Percentiles rank a stretch among this genome's conserved stretches.
These are phyloP conservation scores for Fusarium paranaense DNA, from an alignment of 2,329 filamentous ascomycete species.

Conservation along the genomic window DNA sequence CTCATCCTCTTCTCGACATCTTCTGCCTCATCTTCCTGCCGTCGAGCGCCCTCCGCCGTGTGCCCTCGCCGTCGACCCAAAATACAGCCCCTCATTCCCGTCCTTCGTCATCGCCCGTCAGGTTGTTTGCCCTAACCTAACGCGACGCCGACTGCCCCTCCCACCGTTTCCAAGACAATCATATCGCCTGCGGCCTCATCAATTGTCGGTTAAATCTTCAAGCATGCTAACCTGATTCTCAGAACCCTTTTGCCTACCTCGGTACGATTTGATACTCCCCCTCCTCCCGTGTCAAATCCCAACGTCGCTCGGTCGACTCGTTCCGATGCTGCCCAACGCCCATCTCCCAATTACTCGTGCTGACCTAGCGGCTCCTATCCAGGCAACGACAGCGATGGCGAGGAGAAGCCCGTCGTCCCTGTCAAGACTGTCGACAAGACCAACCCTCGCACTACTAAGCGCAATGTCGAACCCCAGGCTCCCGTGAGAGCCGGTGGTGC, in stretches of 20 bases:
- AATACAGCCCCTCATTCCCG: slow-evolving; percentile 37
- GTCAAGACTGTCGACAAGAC: slow-evolving; percentile 92
- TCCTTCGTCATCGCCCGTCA: slow-evolving; percentile 31
- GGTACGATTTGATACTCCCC: slow-evolving; percentile 70
- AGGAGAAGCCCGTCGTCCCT: slow-evolving; percentile 81
- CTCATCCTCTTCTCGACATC: not conserved
- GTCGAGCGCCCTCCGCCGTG: not conserved
- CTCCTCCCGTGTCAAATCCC: slow-evolving; percentile 30
- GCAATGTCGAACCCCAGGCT: slow-evolving; percentile 83
- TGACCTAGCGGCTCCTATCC: slow-evolving; percentile 34
- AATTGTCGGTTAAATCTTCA: not conserved
- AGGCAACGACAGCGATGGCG: slow-evolving; percentile 72
- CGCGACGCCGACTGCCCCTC: slow-evolving; percentile 7
- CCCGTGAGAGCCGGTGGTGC: slow-evolving; percentile 61
- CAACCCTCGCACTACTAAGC: slow-evolving; percentile 79
- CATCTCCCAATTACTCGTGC: slow-evolving; percentile 36
- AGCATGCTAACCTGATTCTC: slow-evolving; percentile 37
- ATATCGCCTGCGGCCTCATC: not conserved
- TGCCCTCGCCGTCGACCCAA: slow-evolving; percentile 10
- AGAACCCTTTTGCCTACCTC: slow-evolving; percentile 99
- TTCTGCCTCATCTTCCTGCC: not conserved
- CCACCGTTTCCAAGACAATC: slow-evolving; percentile 8
- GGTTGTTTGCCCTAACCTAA: slow-evolving; percentile 39
- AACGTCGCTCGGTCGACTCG: slow-evolving; percentile 34
- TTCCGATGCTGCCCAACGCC: slow-evolving; percentile 22